Conservation (phyloP, 192 early-diverging fungal genomes). For the Diversispora eburnea region DNA sequence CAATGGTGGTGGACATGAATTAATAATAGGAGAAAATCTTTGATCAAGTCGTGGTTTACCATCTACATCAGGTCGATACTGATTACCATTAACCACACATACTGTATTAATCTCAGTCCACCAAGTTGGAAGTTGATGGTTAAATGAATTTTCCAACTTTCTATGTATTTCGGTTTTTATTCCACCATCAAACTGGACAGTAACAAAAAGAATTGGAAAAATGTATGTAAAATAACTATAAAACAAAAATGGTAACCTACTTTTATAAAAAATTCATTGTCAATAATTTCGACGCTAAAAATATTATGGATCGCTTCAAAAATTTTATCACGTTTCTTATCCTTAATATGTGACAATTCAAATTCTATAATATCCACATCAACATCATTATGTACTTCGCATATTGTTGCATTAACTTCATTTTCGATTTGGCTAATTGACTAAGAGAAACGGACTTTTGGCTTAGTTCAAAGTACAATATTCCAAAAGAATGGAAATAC, state of each 20-base stretch:
- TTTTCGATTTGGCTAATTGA: too few relatives aligned
- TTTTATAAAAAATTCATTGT: constrained; percentile 24
- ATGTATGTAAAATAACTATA: constrained; percentile 20
- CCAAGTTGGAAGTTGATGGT: constrained; percentile 13
- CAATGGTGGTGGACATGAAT: background rate
- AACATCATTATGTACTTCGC: too few relatives aligned
- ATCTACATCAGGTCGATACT: constrained; percentile 16
- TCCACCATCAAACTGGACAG: constrained; percentile 12
- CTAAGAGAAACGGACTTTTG: too few relatives aligned
- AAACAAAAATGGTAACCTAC: constrained; percentile 15
- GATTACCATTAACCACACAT: constrained; percentile 14
- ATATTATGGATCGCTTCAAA: constrained; percentile 22
- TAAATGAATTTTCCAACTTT: constrained; percentile 4
- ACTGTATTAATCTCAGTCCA: background rate
- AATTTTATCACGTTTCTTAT: constrained; percentile 25
- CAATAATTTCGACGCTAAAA: constrained; percentile 14
- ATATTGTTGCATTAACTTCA: too few relatives aligned
- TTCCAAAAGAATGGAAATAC: constrained; percentile 8
- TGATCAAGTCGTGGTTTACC: constrained; percentile 2
- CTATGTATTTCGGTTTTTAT: background rate
- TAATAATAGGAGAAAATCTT: background rate
- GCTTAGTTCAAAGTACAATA: background rate
- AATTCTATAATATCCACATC: too few relatives aligned
- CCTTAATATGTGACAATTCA: constrained; percentile 11
- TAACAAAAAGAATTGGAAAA: constrained; percentile 20